Conservation (phyloP, 2,329 filamentous ascomycete genomes). For the Botryotinia narcissicola region DNA sequence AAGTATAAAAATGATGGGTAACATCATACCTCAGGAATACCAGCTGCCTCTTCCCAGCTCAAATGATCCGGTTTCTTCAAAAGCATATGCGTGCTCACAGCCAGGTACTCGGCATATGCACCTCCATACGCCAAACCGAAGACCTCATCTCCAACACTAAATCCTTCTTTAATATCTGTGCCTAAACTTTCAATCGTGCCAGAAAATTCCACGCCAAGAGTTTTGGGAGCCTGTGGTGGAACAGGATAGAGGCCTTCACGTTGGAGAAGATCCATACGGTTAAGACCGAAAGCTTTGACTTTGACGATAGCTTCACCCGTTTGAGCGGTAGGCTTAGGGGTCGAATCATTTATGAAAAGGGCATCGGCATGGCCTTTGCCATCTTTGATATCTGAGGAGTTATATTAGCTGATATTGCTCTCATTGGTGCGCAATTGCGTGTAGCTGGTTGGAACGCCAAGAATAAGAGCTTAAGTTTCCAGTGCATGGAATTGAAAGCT, state of each 20-base stretch:
- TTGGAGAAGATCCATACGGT: slow-evolving; percentile 80
- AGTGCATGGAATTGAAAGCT: not conserved
- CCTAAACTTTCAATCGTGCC: slow-evolving; percentile 61
- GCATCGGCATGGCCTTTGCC: slow-evolving; percentile 54
- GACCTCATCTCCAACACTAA: slow-evolving; percentile 75
- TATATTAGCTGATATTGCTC: not conserved
- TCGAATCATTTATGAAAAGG: slow-evolving; percentile 53
- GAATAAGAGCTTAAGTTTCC: not conserved
- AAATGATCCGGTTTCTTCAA: slow-evolving; percentile 74
- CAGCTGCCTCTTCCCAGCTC: slow-evolving; percentile 72
- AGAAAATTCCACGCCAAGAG: slow-evolving; percentile 76
- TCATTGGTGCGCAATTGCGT: not conserved
- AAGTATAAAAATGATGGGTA: not conserved
- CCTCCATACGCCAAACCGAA: slow-evolving; percentile 90
- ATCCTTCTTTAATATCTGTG: slow-evolving; percentile 49
- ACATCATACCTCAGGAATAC: slow-evolving; percentile 68
- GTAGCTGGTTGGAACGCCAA: not conserved
- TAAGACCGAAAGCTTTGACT: slow-evolving; percentile 80
- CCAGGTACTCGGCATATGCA: slow-evolving; percentile 84
- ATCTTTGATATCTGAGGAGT: slow-evolving; percentile 48
- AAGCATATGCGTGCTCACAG: slow-evolving; percentile 74
- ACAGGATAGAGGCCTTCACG: slow-evolving; percentile 71
- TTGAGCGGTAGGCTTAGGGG: slow-evolving; percentile 50
- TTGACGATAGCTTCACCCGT: slow-evolving; percentile 75
- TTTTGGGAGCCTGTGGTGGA: slow-evolving; percentile 66